phyloP scores from a whole-genome alignment of 1,284 basidiomycete species.

The Puccinia hordei region DNA sequence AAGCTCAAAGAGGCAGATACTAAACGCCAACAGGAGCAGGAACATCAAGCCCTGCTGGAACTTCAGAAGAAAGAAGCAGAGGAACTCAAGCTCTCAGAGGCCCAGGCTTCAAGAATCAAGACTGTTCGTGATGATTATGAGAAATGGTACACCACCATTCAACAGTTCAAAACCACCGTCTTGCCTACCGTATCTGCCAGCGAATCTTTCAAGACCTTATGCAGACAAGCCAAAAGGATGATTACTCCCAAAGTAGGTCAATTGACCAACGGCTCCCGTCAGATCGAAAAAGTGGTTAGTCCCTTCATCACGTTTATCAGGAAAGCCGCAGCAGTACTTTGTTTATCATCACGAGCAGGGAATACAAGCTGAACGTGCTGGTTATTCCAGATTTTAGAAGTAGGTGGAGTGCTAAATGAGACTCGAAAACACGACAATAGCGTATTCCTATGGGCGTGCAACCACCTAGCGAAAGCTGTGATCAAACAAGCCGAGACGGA shows the following conservation, averaged over 20 bases:
- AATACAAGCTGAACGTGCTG: constrained; percentile 54
- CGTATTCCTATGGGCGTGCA: constrained; percentile 77
- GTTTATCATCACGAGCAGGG: constrained; percentile 50
- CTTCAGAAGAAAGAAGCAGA: constrained; percentile 31
- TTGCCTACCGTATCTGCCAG: constrained; percentile 73
- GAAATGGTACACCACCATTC: constrained; percentile 32
- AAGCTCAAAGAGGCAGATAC: constrained; percentile 18
- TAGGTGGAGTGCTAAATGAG: constrained; percentile 36
- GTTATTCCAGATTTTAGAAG: constrained; percentile 36
- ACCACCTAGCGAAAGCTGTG: constrained; percentile 82
- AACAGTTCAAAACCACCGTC: constrained; percentile 69
- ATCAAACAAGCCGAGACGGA: constrained; percentile 92
- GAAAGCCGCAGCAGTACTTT: constrained; percentile 56
- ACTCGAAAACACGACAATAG: constrained; percentile 59
- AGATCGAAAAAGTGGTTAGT: constrained; percentile 74
- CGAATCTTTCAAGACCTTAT: constrained; percentile 62
- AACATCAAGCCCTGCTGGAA: constrained; percentile 20
- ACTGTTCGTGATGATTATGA: constrained; percentile 20
- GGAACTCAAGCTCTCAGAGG: constrained; percentile 13
- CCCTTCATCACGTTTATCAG: constrained; percentile 56
- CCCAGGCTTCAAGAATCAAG: not conserved
- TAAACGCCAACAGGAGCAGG: constrained; percentile 9
- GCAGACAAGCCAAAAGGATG: constrained; percentile 70
- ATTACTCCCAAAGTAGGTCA: constrained; percentile 91
- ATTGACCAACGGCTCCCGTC: constrained; percentile 74